These are phyloP conservation scores for Hyaloperonospora brassicae DNA, from an alignment of 352 stramenopile species.

Conservation along the genomic window DNA sequence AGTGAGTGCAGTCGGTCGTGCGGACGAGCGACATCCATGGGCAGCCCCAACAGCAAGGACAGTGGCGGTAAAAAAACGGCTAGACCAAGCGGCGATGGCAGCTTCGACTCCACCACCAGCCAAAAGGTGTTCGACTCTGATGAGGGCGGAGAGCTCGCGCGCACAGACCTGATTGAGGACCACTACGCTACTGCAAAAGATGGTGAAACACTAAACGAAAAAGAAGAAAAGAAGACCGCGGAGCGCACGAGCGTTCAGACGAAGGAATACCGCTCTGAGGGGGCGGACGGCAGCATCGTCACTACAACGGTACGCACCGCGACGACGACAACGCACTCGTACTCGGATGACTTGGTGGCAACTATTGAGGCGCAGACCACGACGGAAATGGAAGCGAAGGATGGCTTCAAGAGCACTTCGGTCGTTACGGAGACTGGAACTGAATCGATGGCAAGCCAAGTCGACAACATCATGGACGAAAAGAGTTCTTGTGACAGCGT, in stretches of 20 bases:
- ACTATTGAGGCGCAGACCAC: constrained; percentile 14
- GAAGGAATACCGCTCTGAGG: constrained; percentile 7
- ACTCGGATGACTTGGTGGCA: constrained; percentile 2
- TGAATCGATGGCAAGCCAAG: constrained; percentile 4
- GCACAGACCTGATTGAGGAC: constrained; percentile 11
- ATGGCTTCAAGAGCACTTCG: constrained; percentile 5
- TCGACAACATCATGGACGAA: not conserved
- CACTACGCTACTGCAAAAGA: constrained; percentile 6
- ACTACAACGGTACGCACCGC: constrained; percentile 8
- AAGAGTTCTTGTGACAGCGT: not conserved
- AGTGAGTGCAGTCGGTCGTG: not conserved
- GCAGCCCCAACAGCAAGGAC: constrained; percentile 17
- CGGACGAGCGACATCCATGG: constrained; percentile 7
- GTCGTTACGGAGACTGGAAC: constrained; percentile 10
- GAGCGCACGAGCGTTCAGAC: constrained; percentile 7
- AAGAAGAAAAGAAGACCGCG: constrained; percentile 1
- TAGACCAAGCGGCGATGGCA: constrained; percentile 6
- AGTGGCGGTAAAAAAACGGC: constrained; percentile 6
- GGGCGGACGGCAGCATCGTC: constrained; percentile 8
- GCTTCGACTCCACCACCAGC: constrained; percentile 13
- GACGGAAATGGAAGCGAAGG: constrained; percentile 6
- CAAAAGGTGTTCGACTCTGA: constrained; percentile 14
- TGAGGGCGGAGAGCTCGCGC: constrained; percentile 10
- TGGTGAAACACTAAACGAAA: not conserved
- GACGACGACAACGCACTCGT: constrained; percentile 5